Percentiles rank a stretch among this genome's conserved stretches.
phyloP scores from a whole-genome alignment of 305 asterid species.

The Withania somnifera region DNA sequence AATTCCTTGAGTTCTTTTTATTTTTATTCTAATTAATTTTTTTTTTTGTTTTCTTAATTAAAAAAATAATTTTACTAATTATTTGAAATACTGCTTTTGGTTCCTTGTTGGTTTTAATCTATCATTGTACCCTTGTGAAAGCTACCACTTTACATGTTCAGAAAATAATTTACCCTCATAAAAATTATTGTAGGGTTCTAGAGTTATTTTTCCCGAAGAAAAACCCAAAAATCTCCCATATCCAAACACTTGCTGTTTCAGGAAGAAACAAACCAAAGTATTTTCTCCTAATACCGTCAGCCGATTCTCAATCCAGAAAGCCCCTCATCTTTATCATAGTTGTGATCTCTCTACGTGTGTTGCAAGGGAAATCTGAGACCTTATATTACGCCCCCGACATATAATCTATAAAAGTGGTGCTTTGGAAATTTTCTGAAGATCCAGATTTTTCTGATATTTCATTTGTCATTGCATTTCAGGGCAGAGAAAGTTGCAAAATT shows the following conservation, averaged over 20 bases:
- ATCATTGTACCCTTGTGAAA: neutral
- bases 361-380: neutral
- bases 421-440: neutral
- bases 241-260: neutral
- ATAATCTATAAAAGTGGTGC: neutral
- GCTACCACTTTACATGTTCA: neutral
- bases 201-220: neutral
- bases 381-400: neutral
- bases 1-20: neutral
- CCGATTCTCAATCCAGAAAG: neutral
- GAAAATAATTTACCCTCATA: neutral
- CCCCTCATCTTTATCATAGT: neutral
- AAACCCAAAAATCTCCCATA: neutral
- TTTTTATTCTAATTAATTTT: too few species aligned
- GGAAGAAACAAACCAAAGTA: neutral
- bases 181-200: neutral
- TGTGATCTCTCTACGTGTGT: neutral
- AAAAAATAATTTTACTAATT: too few species aligned
- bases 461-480: slow-evolving; percentile 15
- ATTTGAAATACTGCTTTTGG: neutral
- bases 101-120: neutral
- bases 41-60: too few species aligned
- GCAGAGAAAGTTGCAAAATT: slow-evolving; percentile 7
- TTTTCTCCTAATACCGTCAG: neutral
- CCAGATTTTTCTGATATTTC: neutral